Evolutionary conservation across 1,139 yeast species (phyloP), one percentile per base, ranked within the genome.

Genomic region (Nakaseomyces glabratus): DNA sequence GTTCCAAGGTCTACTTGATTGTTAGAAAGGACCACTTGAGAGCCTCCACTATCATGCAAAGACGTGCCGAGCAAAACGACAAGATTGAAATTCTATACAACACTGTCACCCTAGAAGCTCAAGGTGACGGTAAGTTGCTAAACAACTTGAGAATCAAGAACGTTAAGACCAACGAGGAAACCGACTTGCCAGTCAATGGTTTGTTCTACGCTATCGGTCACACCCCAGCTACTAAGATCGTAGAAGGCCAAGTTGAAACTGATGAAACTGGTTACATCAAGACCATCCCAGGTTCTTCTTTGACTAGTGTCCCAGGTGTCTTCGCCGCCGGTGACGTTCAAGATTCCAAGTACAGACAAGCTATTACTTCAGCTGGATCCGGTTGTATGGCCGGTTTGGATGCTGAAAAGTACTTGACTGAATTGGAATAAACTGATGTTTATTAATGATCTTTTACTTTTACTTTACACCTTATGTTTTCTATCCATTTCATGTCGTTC

Each of bases 371-470:
- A 58, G 98, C 98, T 20, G 99, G 98, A 58, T 74, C 95, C 46
- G 99, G 99, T 45, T 90, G 98, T 71, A 90, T 88, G 96, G 99
- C 99, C 51, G 99, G 95, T 44, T 72, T 93, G 47, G 98, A 90
- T 57, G 85, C 93, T 55, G 96, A 88, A 67, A 79, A 74, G 62
- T 82, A 71, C 60, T 62, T 88, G 47, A 67, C 88, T 36, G 90
- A 84, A 56, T 70, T 70, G 52, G 88, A 78, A 50, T 62, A 57
- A 31, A n/a, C n/a, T n/a, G n/a, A n/a, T n/a, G n/a, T n/a, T n/a
- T n/a, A n/a, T n/a, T n/a, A n/a, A n/a, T n/a, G n/a, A n/a, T n/a
- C n/a, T n/a, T n/a, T n/a, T n/a, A n/a, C n/a, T n/a, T n/a, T n/a
- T n/a, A n/a, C n/a, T n/a, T n/a, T n/a, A n/a, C n/a, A n/a, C n/a